Base-by-base conservation (phyloP, 495 filamentous ascomycete genomes). In the Hypoxylon fragiforme region DNA sequence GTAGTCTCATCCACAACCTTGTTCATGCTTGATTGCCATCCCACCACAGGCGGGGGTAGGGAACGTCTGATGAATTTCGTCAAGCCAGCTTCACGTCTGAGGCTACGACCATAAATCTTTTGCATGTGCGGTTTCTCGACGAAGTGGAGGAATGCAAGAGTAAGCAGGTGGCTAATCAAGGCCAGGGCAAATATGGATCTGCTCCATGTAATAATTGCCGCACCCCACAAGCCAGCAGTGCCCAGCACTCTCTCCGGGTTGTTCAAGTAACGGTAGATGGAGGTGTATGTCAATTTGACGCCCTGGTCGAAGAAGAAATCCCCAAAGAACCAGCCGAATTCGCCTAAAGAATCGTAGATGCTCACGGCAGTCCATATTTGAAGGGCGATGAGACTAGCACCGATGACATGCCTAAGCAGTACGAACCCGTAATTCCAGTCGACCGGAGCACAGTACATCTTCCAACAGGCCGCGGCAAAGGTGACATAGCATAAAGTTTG, bases 271-370 rank as follows among this genome's bases (percentile, higher is more conserved):
- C 94, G 91, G 68, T 98, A 98, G 62, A 98, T 98, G 43, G 94
- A 95, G 57, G 86, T 89, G 74, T 97, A 98, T 15, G 89, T 97
- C 40, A 97, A 80, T 63, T 95, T 95, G 15, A 83, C 86, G 7
- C 84, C 82, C 37, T 85, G 84, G 57, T 95, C 91, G 73, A 96
- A 97, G 75, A 91, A 91, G 77, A 98, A 98, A 69, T 98, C 94
- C 9, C 94, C 94, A 63, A 90, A 98, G 77, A 97, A 98, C 94
- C 95, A 98, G 58, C 95, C 95, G 66, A 97, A 97, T 66, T 98
- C 94, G 35, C 92, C 92, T 1, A 97, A 85, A 3, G 92, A 96
- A 12, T 96, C 91, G 71, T 97, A 95, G 52, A 97, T 95, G 68
- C 91, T 96, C 53, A 89, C 72, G 3, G 88, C 85, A 3, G 92